Evolutionary conservation across 371 early-diverging fungal species (phyloP), one percentile per base, ranked within the genome.

Genomic region (Globomyces sp.): DNA sequence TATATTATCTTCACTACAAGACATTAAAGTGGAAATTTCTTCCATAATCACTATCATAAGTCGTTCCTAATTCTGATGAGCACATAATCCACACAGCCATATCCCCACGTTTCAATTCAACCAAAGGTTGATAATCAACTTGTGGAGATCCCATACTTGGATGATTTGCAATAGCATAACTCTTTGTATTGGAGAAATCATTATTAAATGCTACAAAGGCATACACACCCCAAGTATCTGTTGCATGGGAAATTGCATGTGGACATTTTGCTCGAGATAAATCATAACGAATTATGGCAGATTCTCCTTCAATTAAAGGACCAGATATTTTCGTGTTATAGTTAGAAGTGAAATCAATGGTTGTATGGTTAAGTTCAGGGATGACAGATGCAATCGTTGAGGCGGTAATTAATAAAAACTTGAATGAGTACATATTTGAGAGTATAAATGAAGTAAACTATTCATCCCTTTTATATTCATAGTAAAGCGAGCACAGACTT

Each of bases 1-100:
- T 24, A 24, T 24, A 24, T 24, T 24, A 24, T 24, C 24, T 24
- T 24, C 24, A 24, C 24, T 24, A 24, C 24, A 24, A 24, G 24
- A 24, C 24, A 24, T 24, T 24, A 24, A 24, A 24, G 24, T 24
- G 24, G 24, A 24, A 57, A 41, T 57, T 57, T 4, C 8, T 36
- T 4, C 57, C 57, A 57, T 57, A 57, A 41, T 57, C 36, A 11
- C 39, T 39, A 41, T 57, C 57, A 40, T 57, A 57, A 36, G 57
- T 57, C 9, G 57, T 57, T 10, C 36, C 57, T n/a, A 37, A 8
- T 41, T 57, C 57, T 39, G 57, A 57, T 4, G 57, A 57, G 57
- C 57, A 57, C 6, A 57, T 39, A 4, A 57, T 10, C 57, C 57
- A 57, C 24, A 57, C 40, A 9, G 57, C 37, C 40, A 57, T 10